Conservation (phyloP, 345 rosid genomes). For the Linum tenue region DNA sequence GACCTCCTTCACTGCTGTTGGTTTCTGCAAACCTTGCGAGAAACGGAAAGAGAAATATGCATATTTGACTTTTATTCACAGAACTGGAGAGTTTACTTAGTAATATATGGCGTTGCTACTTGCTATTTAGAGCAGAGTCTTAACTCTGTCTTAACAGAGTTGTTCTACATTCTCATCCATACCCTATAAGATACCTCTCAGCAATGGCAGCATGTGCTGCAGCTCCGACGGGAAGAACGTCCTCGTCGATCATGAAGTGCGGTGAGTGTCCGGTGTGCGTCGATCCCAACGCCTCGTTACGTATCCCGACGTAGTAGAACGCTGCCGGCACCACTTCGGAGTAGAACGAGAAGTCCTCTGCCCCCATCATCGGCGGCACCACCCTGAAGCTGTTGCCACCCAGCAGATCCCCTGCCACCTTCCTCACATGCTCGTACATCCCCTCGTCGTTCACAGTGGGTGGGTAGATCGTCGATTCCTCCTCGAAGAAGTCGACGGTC, state of each 20-base stretch:
- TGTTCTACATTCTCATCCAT: constrained; percentile 4
- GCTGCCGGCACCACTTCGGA: constrained; percentile 59
- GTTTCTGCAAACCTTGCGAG: no score
- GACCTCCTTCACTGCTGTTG: no score
- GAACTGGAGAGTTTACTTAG: no score
- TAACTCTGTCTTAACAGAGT: no score
- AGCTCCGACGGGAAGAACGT: constrained; percentile 69
- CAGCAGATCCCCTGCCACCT: constrained; percentile 47
- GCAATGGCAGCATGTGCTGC: constrained; percentile 73
- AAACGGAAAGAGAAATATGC: no score
- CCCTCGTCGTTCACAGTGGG: constrained; percentile 54
- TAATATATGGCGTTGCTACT: no score
- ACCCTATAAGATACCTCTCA: constrained; percentile 63
- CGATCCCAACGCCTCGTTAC: constrained; percentile 69
- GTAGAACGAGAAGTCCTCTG: constrained; percentile 86
- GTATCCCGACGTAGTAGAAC: constrained; percentile 70
- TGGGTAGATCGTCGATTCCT: constrained; percentile 51
- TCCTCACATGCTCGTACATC: constrained; percentile 66
- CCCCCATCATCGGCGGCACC: constrained; percentile 80
- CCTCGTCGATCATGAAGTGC: constrained; percentile 77
- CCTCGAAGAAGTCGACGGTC: constrained; percentile 59
- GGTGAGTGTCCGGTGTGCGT: constrained; percentile 70
- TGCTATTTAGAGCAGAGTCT: no score
- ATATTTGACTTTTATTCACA: no score
- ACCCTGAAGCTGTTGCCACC: constrained; percentile 51